Percentiles rank a stretch among this genome's conserved stretches.
Conservation (phyloP, 106 monocot species). For the Platanthera guangdongensis region DNA sequence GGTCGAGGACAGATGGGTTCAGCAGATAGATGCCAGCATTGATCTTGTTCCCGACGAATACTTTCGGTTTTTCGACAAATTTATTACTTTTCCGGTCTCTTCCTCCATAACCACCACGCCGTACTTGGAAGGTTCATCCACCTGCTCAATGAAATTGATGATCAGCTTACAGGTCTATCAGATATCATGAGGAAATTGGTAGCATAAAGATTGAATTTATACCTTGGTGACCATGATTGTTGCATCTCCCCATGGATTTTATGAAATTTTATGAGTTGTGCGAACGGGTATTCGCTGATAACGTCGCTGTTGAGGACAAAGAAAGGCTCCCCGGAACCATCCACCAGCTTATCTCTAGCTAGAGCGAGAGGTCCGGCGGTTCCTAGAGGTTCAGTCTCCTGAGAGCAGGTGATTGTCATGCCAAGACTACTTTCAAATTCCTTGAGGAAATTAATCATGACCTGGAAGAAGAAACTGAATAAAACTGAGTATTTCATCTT, state of each 20-base stretch:
- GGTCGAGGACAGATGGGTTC: constrained; percentile 45
- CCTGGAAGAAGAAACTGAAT: constrained; percentile 12
- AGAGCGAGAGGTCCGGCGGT: constrained; percentile 63
- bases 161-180: not conserved
- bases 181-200: not conserved
- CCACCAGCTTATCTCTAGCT: constrained; percentile 53
- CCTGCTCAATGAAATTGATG: constrained; percentile 12
- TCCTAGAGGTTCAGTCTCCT: constrained; percentile 60
- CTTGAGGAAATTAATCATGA: constrained; percentile 60
- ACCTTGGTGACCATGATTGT: constrained; percentile 74
- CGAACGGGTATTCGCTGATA: constrained; percentile 62
- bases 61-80: constrained; percentile 54
- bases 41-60: constrained; percentile 66
- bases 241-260: constrained; percentile 58
- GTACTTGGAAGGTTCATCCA: constrained; percentile 59
- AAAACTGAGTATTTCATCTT: not conserved
- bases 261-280: constrained; percentile 45
- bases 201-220: not conserved
- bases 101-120: constrained; percentile 62
- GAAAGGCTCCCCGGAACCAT: constrained; percentile 58
- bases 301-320: constrained; percentile 77
- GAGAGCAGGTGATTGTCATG: constrained; percentile 63
- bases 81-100: constrained; percentile 36
- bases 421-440: constrained; percentile 57
- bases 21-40: constrained; percentile 62